phyloP scores from a whole-genome alignment of 768 basidiomycete genomes.

The Mycena indigotica region DNA sequence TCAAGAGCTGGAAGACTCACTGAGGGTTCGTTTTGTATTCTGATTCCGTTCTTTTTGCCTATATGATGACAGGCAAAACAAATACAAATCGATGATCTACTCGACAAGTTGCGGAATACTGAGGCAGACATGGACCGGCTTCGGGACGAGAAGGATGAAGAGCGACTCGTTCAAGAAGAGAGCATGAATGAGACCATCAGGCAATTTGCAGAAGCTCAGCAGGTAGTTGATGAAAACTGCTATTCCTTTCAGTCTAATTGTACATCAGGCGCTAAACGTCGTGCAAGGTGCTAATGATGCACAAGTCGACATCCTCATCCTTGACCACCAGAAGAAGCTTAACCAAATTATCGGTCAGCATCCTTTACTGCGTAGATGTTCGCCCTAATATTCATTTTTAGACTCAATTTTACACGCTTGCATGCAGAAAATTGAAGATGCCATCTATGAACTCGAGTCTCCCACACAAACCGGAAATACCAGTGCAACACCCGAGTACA shows the following conservation, averaged over 20 bases:
- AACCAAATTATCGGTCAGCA: constrained; percentile 88
- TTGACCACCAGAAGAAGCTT: constrained; percentile 96
- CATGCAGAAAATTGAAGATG: constrained; percentile 95
- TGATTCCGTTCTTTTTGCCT: not conserved
- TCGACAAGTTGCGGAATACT: constrained; percentile 76
- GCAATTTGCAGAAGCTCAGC: constrained; percentile 82
- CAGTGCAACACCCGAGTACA: constrained; percentile 98
- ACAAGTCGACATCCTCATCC: constrained; percentile 95
- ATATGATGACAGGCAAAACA: constrained; percentile 74
- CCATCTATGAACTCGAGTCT: constrained; percentile 97
- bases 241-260: constrained; percentile 12
- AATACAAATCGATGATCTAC: constrained; percentile 92
- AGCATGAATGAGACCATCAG: constrained; percentile 92
- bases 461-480: constrained; percentile 92
- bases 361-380: not conserved
- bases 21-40: constrained; percentile 60
- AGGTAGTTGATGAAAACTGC: constrained; percentile 47
- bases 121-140: constrained; percentile 76
- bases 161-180: constrained; percentile 93
- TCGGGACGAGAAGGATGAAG: constrained; percentile 95
- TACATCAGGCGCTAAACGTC: constrained; percentile 71
- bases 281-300: constrained; percentile 89
- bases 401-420: constrained; percentile 97
- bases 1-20: constrained; percentile 92
- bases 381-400: constrained; percentile 39